Evolutionary conservation across 1,139 yeast species (phyloP).

Genomic region (Zygoascus sp.): DNA sequence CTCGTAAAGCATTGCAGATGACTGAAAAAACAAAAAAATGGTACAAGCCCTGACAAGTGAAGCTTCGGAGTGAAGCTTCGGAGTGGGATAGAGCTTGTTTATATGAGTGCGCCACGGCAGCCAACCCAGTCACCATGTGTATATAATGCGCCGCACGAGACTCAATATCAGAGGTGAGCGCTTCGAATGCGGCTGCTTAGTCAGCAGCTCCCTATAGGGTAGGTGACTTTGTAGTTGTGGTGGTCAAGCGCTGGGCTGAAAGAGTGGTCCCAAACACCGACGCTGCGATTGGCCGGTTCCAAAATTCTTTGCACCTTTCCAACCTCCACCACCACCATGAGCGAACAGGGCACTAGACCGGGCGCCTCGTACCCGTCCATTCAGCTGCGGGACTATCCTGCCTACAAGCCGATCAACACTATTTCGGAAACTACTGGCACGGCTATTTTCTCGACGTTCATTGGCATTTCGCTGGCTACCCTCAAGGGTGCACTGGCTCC

Average conservation of each 20-base stretch:
- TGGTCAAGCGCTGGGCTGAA: background rate
- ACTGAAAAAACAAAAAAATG: too few species aligned
- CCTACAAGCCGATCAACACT: slow-evolving; percentile 35
- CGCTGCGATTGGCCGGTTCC: background rate
- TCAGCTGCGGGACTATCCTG: slow-evolving; percentile 12
- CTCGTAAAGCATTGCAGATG: background rate
- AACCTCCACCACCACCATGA: slow-evolving; percentile 4
- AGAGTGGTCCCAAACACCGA: background rate
- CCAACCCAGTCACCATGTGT: background rate
- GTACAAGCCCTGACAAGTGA: too few species aligned
- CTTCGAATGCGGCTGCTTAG: background rate
- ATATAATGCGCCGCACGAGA: background rate
- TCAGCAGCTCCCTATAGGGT: background rate
- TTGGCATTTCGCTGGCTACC: slow-evolving; percentile 40
- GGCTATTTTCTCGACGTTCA: slow-evolving; percentile 38
- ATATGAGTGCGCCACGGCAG: background rate
- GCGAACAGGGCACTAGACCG: slow-evolving; percentile 6
- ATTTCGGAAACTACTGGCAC: slow-evolving; percentile 40
- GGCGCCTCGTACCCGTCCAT: slow-evolving; percentile 12
- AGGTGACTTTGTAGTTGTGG: too few species aligned
- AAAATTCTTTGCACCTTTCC: slow-evolving; percentile 3
- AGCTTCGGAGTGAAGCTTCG: too few species aligned
- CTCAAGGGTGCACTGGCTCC: slow-evolving; percentile 39
- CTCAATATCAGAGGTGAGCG: too few species aligned
- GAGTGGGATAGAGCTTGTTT: too few species aligned